Conservation (phyloP, 2,329 filamentous ascomycete genomes). For the Penicillium crustosum region DNA sequence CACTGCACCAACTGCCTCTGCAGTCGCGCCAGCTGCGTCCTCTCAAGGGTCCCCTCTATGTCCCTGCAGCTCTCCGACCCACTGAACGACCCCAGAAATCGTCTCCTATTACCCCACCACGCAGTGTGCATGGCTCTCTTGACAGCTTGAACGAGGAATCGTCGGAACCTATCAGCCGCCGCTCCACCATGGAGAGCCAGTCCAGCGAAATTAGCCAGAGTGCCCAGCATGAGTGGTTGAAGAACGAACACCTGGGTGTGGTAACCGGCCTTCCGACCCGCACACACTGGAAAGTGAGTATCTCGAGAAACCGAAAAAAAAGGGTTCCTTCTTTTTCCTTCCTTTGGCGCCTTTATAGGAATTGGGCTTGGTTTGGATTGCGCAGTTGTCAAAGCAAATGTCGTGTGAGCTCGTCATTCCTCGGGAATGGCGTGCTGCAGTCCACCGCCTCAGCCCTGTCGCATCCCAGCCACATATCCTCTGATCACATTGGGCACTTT, state of each 20-base stretch:
- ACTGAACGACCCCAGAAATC: slow-evolving; percentile 54
- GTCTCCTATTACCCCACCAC: slow-evolving; percentile 50
- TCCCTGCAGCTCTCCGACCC: slow-evolving; percentile 62
- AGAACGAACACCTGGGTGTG: slow-evolving; percentile 53
- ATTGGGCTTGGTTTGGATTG: slow-evolving; percentile 12
- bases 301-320: not conserved
- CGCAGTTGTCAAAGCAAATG: slow-evolving; percentile 21
- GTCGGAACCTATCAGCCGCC: slow-evolving; percentile 38
- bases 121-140: slow-evolving; percentile 57
- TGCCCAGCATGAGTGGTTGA: slow-evolving; percentile 54
- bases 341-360: slow-evolving; percentile 21
- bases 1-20: slow-evolving; percentile 39
- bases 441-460: not conserved
- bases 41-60: slow-evolving; percentile 61
- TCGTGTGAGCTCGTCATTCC: slow-evolving; percentile 26
- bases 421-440: slow-evolving; percentile 28
- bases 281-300: slow-evolving; percentile 65
- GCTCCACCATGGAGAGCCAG: slow-evolving; percentile 43
- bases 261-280: slow-evolving; percentile 61
- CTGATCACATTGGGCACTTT: not conserved
- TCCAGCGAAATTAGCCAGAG: slow-evolving; percentile 48
- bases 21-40: slow-evolving; percentile 59
- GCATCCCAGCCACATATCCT: not conserved
- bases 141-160: slow-evolving; percentile 46
- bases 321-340: not conserved